phyloP scores from a whole-genome alignment of 225 moss, liverwort and hornwort genomes.

The Sphagnum contortum region DNA sequence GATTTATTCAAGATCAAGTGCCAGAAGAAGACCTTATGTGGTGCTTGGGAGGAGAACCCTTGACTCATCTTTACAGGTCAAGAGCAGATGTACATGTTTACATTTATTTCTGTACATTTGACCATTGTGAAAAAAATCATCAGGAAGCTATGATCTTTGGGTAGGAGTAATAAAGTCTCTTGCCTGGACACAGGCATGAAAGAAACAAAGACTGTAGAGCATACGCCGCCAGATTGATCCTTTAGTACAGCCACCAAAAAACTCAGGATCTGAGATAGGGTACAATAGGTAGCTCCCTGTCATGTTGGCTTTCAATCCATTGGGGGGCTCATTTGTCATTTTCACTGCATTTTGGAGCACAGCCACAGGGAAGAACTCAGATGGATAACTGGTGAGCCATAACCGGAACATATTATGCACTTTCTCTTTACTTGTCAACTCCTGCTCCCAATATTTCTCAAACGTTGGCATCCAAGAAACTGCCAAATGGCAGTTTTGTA shows the following conservation, averaged over 20 bases:
- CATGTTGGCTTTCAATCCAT: conserved; percentile 79
- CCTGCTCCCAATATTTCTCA: conserved; percentile 81
- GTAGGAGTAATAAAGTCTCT: no score
- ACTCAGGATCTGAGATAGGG: conserved; percentile 52
- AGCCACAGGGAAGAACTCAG: conserved; percentile 58
- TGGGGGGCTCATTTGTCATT: conserved; percentile 83
- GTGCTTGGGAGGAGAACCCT: no score
- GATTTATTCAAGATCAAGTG: no score
- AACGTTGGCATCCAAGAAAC: conserved; percentile 89
- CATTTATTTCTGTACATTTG: no score
- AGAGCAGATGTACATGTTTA: no score
- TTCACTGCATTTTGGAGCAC: conserved; percentile 79
- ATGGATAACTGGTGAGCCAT: conserved; percentile 87
- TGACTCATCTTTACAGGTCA: no score
- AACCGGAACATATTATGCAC: conserved; percentile 51
- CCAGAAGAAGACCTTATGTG: no score
- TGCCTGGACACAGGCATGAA: conserved; percentile 78
- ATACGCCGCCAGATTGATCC: conserved; percentile 55
- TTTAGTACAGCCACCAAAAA: conserved; percentile 56
- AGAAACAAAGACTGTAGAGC: conserved; percentile 78
- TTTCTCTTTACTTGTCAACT: conserved; percentile 54
- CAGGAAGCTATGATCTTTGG: no score
- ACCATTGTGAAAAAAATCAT: no score
- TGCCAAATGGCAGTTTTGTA: conserved; percentile 80
- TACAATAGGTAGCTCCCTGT: conserved; percentile 72